Conservation (phyloP, 306 rosid species). For the Cyamopsis tetragonoloba region DNA sequence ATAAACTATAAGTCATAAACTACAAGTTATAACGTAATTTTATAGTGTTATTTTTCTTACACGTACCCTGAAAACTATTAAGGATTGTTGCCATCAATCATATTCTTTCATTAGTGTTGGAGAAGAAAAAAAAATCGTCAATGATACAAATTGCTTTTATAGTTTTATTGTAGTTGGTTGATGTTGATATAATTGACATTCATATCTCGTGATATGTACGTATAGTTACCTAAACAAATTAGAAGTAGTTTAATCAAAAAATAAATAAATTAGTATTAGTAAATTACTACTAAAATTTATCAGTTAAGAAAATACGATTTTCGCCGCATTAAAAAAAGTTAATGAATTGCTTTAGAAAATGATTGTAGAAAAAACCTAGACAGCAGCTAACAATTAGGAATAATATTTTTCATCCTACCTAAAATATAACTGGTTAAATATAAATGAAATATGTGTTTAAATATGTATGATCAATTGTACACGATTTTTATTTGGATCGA, state of each 20-base stretch:
- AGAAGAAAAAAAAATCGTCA: not conserved
- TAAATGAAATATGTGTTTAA: too few species aligned
- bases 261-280: too few species aligned
- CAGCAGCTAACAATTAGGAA: not conserved
- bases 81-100: not conserved
- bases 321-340: not conserved
- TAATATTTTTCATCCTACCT: too few species aligned
- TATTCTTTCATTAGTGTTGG: not conserved
- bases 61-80: not conserved
- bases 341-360: not conserved
- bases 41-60: not conserved
- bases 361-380: not conserved
- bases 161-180: not conserved
- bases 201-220: too few species aligned
- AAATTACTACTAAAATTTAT: not conserved
- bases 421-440: too few species aligned
- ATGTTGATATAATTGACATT: conserved; percentile 1
- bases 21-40: too few species aligned
- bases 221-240: too few species aligned
- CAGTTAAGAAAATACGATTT: too few species aligned
- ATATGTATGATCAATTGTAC: too few species aligned
- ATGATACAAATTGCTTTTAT: not conserved
- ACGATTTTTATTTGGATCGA: too few species aligned
- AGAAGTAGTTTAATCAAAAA: too few species aligned
- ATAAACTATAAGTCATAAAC: too few species aligned